phyloP scores from a whole-genome alignment of 371 early-diverging fungal species.

The Fennellomyces sp. region DNA sequence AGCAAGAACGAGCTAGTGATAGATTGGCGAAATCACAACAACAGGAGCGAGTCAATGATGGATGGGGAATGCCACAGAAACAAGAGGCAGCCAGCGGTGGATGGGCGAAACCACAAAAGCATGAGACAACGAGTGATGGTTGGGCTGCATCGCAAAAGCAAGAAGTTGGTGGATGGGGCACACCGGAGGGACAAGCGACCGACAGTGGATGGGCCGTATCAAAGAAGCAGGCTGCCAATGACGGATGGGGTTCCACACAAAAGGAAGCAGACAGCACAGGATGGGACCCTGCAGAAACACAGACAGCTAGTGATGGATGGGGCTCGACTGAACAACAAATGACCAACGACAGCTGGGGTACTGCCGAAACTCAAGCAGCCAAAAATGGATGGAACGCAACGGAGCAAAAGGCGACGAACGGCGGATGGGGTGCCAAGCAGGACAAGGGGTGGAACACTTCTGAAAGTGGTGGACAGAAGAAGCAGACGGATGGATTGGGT shows the following conservation, averaged over 20 bases:
- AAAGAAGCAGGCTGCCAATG: neutral
- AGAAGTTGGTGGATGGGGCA: neutral
- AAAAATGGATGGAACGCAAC: too few species aligned
- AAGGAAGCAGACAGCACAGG: too few species aligned
- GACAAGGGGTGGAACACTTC: too few species aligned
- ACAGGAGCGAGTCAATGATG: neutral
- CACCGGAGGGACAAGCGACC: too few species aligned
- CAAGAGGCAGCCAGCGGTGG: neutral
- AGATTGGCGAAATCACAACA: neutral
- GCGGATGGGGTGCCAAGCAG: too few species aligned
- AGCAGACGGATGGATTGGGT: neutral
- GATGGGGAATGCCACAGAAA: slow-evolving; percentile 1
- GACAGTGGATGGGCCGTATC: neutral
- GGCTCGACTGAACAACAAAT: neutral
- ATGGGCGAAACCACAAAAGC: neutral
- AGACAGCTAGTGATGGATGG: neutral
- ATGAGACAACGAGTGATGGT: neutral
- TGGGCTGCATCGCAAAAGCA: neutral
- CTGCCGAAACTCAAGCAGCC: too few species aligned
- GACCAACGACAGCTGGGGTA: too few species aligned
- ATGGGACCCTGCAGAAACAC: neutral
- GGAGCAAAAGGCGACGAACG: too few species aligned
- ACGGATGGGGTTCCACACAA: neutral
- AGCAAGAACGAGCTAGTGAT: neutral
- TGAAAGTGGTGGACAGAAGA: too few species aligned